Evolutionary conservation across 2,329 filamentous ascomycete genomes (phyloP), one percentile per base, ranked within the genome.

Genomic region (Pseudocercospora vitis): DNA sequence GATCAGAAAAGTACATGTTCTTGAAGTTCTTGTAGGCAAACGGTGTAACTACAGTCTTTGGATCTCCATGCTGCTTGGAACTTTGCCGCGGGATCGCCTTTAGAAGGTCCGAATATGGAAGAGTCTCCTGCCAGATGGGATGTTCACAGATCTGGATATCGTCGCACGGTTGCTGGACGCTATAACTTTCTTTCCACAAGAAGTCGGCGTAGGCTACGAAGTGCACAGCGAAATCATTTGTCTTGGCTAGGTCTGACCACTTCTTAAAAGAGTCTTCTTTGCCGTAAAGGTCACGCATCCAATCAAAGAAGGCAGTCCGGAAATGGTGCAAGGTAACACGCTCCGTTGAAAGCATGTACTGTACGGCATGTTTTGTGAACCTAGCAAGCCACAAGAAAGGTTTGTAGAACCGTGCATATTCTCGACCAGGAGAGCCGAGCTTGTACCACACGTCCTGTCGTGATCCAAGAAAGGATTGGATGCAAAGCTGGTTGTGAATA

Each of bases 301-400:
- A 91, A 0, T 55, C 48, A 26, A 71, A 67, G 58, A 94, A 94
- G 0, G 74, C 62, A 0, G 53, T 52, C 7, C 75, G 72, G 58
- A 94, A 91, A 48, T 83, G 71, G 2, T 71, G 50, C 0, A 91
- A 73, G 0, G 71, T 69, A 1, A 87, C 77, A 3, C 44, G 9
- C 7, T 67, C 61, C 1, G 58, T 50, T 3, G 66, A 53, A 1
- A 68, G 60, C 44, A 87, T 73, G 59, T 80, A 94, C 57, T 91
- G 86, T 1, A 91, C 76, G 19, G 87, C 78, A 62, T 90, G 83
- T 64, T 91, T 92, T 0, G 81, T 77, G 0, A 94, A 73, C 48
- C 86, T 78, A 0, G 83, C 85, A 1, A 91, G 70, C 88, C 88
- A 94, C 0, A 84, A 55, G 56, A 90, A 92, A 0, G 81, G 77